Base-by-base conservation (phyloP, 106 monocot genomes). In the Acorus gramineus region DNA sequence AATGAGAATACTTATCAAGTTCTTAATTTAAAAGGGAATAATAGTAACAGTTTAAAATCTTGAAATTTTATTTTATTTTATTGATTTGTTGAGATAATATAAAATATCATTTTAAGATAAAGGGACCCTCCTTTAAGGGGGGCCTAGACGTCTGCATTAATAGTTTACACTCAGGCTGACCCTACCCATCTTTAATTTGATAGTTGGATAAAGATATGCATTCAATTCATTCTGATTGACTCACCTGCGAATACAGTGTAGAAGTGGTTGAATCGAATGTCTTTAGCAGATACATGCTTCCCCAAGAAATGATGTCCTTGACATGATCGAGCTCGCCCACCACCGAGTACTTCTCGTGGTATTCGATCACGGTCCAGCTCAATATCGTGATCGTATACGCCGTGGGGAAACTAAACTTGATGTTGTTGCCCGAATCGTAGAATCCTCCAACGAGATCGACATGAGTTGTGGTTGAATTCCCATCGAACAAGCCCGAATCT, bases 371-470 rank as follows among this genome's bases (percentile, higher is more conserved):
- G 4, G 74, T 62, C 80, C 80, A 80, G 14, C 80, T 75, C 14
- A 80, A 14, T 11, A 80, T 14, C 9, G 74, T 80, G 56, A 80
- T 45, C 8, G 70, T 52, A 12, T 75, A 75, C 51, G 80, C 80
- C 9, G 71, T 67, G 0, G 75, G 46, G 60, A 80, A 80, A 43
- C 70, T 74, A 75, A 75, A 80, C 66, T 80, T 80, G 57, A 80
- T 64, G 43, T 80, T 80, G 62, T 67, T 80, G n/a, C 80, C 80
- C 48, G 75, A 75, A 71, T 80, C 80, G 49, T 80, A 75, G 60
- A 71, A 80, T 4, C 80, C 80, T 52, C 80, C 80, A 2, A 55
- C 71, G 28, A 80, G 70, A 46, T 46, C 63, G 11, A 62, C 61
- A 55, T 69, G 67, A 7, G 14, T 50, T 3, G 14, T 42, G 4